Percentiles rank a stretch among this genome's conserved stretches.
These are phyloP conservation scores for Eucalyptus globulus DNA, from an alignment of 345 rosid genomes.

Conservation along the genomic window DNA sequence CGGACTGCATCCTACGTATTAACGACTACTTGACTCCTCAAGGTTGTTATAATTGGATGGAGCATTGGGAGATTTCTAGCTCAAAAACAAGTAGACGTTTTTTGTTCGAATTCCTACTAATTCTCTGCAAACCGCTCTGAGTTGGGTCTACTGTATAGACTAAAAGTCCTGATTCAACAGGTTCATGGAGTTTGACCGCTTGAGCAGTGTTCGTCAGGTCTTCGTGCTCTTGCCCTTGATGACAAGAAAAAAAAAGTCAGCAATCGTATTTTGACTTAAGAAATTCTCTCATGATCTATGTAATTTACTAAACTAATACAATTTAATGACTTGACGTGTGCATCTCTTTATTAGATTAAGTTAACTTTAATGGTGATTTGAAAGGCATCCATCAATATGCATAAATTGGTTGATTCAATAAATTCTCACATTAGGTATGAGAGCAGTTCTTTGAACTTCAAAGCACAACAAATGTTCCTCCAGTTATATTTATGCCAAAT, in stretches of 20 bases:
- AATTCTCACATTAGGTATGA: background rate
- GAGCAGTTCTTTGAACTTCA: background rate
- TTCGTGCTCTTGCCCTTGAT: background rate
- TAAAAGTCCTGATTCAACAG: background rate
- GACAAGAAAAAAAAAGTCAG: background rate
- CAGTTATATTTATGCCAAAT: background rate
- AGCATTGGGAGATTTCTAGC: background rate
- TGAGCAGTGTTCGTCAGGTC: background rate
- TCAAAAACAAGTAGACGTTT: background rate
- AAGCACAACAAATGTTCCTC: background rate
- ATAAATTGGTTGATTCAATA: background rate
- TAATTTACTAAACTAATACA: background rate
- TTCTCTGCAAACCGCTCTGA: background rate
- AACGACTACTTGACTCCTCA: background rate
- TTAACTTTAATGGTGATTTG: background rate
- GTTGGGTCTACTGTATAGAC: background rate
- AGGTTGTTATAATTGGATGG: background rate
- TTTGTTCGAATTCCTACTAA: background rate
- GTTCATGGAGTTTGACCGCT: background rate
- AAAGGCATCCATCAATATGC: background rate
- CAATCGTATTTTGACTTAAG: background rate
- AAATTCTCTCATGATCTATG: background rate
- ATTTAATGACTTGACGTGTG: background rate
- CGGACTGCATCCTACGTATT: background rate
- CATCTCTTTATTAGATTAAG: background rate